Conservation (phyloP, 2,329 filamentous ascomycete species). For the Sporothrix protearum region DNA sequence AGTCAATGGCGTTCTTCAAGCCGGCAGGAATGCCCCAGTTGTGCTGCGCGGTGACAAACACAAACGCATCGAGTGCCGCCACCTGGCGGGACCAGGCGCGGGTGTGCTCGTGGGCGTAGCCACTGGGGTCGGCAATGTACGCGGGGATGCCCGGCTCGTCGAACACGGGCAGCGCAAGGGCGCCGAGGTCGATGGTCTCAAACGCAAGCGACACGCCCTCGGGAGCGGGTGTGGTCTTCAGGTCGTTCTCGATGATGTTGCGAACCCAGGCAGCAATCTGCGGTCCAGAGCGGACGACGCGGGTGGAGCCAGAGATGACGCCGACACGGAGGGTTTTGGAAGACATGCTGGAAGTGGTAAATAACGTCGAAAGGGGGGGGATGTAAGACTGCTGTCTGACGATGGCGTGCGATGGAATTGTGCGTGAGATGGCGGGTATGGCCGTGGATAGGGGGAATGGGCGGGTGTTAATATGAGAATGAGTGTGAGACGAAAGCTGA, state of each 20-base stretch:
- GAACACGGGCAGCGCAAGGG: constrained; percentile 38
- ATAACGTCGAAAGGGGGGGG: too few species aligned
- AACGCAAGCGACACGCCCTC: constrained; percentile 21
- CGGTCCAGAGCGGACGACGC: constrained; percentile 30
- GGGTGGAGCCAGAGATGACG: constrained; percentile 32
- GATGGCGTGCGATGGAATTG: background rate
- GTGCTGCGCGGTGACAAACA: constrained; percentile 40
- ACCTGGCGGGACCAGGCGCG: constrained; percentile 37
- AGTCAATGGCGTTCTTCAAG: constrained; percentile 53
- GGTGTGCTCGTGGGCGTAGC: constrained; percentile 37
- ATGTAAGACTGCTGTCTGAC: background rate
- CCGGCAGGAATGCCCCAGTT: constrained; percentile 48
- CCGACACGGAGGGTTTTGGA: constrained; percentile 28
- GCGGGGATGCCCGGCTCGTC: constrained; percentile 37
- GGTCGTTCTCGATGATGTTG: constrained; percentile 26
- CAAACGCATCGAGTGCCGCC: constrained; percentile 35
- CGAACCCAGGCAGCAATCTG: constrained; percentile 30
- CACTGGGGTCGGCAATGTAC: constrained; percentile 32
- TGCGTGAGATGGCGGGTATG: background rate
- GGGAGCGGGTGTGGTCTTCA: background rate
- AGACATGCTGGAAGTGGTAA: background rate
- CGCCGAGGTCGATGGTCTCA: constrained; percentile 34
- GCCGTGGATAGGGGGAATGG: background rate
- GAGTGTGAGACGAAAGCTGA: background rate
- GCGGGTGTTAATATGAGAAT: background rate